Base-by-base conservation (phyloP, 306 rosid genomes). In the Prunus armeniaca region DNA sequence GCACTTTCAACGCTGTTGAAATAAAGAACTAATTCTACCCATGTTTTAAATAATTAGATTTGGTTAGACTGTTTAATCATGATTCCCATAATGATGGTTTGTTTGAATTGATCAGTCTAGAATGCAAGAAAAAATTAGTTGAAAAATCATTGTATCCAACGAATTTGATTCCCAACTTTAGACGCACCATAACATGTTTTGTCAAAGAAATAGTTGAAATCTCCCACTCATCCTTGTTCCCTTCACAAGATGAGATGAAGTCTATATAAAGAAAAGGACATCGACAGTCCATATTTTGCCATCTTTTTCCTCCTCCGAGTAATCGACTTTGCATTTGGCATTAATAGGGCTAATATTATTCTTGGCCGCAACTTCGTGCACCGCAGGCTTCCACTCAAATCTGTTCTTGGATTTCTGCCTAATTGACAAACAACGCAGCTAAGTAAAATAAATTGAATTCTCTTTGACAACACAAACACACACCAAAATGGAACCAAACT, bases 401-500 rank as follows among this genome's bases (percentile, higher is more conserved):
- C 80, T 67, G 22, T 17, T 25, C 18, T 9, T n/a, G 30, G 73
- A 62, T 38, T 62, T 43, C 17, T 54, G 50, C 10, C 54, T 47
- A 45, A 76, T 76, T 63, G 81, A 84, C 51, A 79, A 52, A 76
- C 70, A 75, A 66, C n/a, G 76, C 28, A 61, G 54, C 20, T 60
- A 72, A 80, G 51, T n/a, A 54, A 61, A 34, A 34, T 34, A 73
- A 65, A 65, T 27, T 62, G 74, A 62, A 15, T 66, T 5, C 69
- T 67, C 51, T 55, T 81, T 79, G 80, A 83, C 47, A 70, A 82
- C 79, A 71, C 80, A 83, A 82, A 67, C 58, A 56, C 79, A 79
- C 71, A 76, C 81, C 32, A 82, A 82, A 71, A 82, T 76, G 69
- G 81, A 86, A 75, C 56, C 84, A 82, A 82, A 88, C 5, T 78